Evolutionary conservation across 345 rosid species (phyloP).

Genomic region (Euphorbia lathyris): DNA sequence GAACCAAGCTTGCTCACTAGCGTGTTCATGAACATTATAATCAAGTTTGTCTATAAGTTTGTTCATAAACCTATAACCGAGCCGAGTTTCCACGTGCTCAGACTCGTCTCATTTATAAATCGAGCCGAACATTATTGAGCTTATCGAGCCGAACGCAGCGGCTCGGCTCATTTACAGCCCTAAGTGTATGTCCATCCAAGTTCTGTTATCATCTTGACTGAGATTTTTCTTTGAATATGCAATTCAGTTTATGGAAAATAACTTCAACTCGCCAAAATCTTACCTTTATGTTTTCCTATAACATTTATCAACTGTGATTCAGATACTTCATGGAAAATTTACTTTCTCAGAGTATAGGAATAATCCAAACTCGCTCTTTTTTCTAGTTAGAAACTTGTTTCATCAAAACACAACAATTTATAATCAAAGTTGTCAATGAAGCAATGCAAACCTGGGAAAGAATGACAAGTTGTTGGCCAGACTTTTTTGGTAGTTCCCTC

Average conservation of each 20-base stretch:
- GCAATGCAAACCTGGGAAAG: conserved; percentile 71
- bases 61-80: no score
- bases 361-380: neutral
- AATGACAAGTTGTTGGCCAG: conserved; percentile 77
- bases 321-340: neutral
- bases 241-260: neutral
- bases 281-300: neutral
- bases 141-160: no score
- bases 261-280: neutral
- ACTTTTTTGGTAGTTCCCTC: conserved; percentile 62
- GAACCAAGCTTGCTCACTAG: no score
- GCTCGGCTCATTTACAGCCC: no score
- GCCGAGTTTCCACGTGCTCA: no score
- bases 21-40: no score
- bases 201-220: neutral
- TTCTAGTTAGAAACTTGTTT: neutral
- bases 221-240: neutral
- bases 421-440: neutral
- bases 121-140: no score
- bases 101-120: no score
- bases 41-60: no score
- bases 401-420: neutral
- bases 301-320: neutral
- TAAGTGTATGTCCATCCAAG: no score
- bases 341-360: neutral